Evolutionary conservation across 371 early-diverging fungal species (phyloP), one percentile per base, ranked within the genome.

Genomic region (Funneliformis caledonium): DNA sequence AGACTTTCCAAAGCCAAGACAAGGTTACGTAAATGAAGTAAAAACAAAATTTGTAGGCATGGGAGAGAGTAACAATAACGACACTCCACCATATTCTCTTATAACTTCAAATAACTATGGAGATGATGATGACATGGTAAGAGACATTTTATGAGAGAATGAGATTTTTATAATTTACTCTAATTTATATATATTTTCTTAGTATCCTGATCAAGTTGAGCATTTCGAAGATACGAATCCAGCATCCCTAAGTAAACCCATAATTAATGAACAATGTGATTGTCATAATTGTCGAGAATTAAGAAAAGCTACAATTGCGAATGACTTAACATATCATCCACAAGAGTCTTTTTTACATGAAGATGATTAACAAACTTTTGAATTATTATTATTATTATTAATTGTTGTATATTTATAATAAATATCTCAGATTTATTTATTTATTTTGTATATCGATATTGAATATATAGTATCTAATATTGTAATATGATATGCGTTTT

Each of bases 271-370:
- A 42, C 16, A 42, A 31, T 47, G 50, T 26, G 31, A 47, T 56
- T 50, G 62, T 76, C 69, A 69, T 43, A 69, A 69, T 69, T 69
- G 69, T 45, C 69, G 16, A 42, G 37, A 69, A 69, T 43, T 69
- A 19, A 56, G 56, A 56, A 56, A 19, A 56, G 56, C 19, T 16
- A 56, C 16, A 19, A 56, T 3, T 56, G 19, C 7, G 16, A 56
- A 56, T 56, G 56, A 56, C 19, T 4, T 16, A 56, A 56, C 19
- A 19, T 4, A 56, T 56, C 56, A 56, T 5, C 6, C 16, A 19
- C 14, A 16, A 56, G 19, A 56, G 16, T 56, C 56, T 16, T 56
- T 56, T 56, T 19, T 56, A 56, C 5, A 14, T 6, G 52, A 16
- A 2, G 56, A 56, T 56, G 16, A 52, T 52, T 56, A 52, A 52